Base-by-base conservation (phyloP, 2,329 filamentous ascomycete species). In the Fusarium keratoplasticum region DNA sequence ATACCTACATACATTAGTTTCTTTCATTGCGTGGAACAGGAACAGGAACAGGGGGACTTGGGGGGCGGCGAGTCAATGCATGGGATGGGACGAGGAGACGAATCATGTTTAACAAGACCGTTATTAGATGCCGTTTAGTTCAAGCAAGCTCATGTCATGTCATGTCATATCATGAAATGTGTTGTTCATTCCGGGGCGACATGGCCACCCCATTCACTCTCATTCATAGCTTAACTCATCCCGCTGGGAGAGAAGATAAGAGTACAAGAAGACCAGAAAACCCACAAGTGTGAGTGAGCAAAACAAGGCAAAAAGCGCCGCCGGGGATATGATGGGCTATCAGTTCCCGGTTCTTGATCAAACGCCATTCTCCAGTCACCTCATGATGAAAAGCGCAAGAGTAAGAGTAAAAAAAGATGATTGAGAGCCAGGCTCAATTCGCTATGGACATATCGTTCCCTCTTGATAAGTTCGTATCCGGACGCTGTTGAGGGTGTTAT, bases 361-460 rank as follows among this genome's bases (percentile, higher is more conserved):
- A 72, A 72, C 71, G 52, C 71, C 65, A 42, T 74, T 66, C 64
- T 65, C 71, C 71, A 54, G 25, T 62, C 20, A 62, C 50, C 65
- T 62, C 31, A 54, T 66, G 57, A 47, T 63, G 63, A 69, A 47
- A 38, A 31, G 38, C 57, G 44, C 54, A 14, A 42, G 40, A 42
- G 40, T 22, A 52, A 60, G 9, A 67, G 62, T 22, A 72, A 42
- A 35, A 57, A 55, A 16, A 18, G 42, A 42, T 40, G 14, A 57
- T 66, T 61, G 52, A 65, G 62, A 62, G 44, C 47, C 36, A 67
- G n/a, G 57, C 64, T 74, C 50, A 52, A 62, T 65, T 52, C 65
- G 67, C 44, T 73, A 52, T 63, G 64, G 58, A 61, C 61, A 61
- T 69, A 29, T 67, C 61, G 64, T 54, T 73, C 67, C 29, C 44